Base-by-base conservation (phyloP, 2,329 filamentous ascomycete genomes). In the Alternaria novae-zelandiae region DNA sequence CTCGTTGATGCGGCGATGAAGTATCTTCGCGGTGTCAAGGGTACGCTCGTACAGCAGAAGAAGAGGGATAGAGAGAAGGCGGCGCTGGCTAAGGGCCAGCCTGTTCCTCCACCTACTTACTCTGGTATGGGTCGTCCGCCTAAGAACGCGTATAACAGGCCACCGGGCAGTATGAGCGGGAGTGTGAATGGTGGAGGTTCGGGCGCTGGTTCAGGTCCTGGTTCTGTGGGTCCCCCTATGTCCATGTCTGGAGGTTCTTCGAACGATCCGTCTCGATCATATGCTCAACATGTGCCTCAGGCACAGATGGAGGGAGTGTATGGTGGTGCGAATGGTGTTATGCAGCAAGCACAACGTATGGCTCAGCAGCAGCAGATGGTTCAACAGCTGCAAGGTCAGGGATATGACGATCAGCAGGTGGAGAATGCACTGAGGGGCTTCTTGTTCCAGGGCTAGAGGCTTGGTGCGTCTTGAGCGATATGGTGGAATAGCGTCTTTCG, bases 21-120 rank as follows among this genome's bases (percentile, higher is more conserved):
- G 63, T 90, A 90, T 68, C 75, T 90, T 15, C 78, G 82, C 15
- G 86, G 86, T 5, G 81, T 90, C 47, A 86, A 88, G 61, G 85
- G 85, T 7, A 82, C 84, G 57, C 72, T 90, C 11, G 85, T 86
- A 13, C 84, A 86, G 65, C 76, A 82, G 47, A 87, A 86, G 75
- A 87, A 84, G 69, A 68, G 64, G 25, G 74, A 77, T 10, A 65
- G 69, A 58, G 79, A 82, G 63, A 81, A 71, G 61, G 64, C 57
- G 7, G 54, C 62, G 13, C 12, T 60, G 23, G 53, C 59, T 15
- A 61, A 64, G 12, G 62, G 51, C 12, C 45, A 45, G 21, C 36
- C 57, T 45, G 46, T 54, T 23, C 43, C 54, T 6, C 30, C 50
- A 8, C 36, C 51, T 47, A 41, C 49, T 26, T 23, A 50, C 15